A percentile compares a stretch with the other conserved stretches of the same genome.
Evolutionary conservation across 176 grass and related monocot genomes (phyloP).

Genomic region (Oryza punctata): DNA sequence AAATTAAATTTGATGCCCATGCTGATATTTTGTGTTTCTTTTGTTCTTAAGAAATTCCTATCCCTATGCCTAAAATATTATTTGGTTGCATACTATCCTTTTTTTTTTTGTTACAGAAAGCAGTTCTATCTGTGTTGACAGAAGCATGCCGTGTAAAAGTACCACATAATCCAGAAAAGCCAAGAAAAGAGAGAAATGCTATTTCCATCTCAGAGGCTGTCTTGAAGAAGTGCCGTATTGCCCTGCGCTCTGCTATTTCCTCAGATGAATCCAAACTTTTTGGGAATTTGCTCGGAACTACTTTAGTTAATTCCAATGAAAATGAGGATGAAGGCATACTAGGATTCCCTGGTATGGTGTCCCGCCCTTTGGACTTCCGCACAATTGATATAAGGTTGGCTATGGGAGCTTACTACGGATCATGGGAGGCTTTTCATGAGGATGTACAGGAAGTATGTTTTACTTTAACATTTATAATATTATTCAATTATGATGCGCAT

Average conservation of each 20-base stretch:
- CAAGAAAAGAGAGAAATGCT: slow-evolving; percentile 53
- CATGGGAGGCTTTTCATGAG: slow-evolving; percentile 88
- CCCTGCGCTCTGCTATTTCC: slow-evolving; percentile 65
- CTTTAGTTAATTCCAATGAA: slow-evolving; percentile 78
- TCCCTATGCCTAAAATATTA: neutral
- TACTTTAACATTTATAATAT: slow-evolving; percentile 38
- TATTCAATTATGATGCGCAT: slow-evolving; percentile 5
- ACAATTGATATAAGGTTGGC: slow-evolving; percentile 96
- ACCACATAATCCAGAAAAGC: slow-evolving; percentile 52
- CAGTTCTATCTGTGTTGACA: slow-evolving; percentile 76
- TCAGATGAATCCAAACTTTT: slow-evolving; percentile 87
- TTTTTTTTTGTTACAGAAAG: slow-evolving; percentile 72
- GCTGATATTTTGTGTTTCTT: slow-evolving; percentile 13
- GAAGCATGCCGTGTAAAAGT: slow-evolving; percentile 60
- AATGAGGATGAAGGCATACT: slow-evolving; percentile 96
- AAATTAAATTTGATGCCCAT: slow-evolving; percentile 26
- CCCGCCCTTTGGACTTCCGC: slow-evolving; percentile 91
- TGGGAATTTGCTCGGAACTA: slow-evolving; percentile 93
- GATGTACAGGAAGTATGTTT: slow-evolving; percentile 85
- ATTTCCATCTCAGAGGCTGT: slow-evolving; percentile 80
- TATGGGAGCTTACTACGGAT: slow-evolving; percentile 80
- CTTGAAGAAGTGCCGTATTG: slow-evolving; percentile 84
- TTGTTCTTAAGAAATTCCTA: slow-evolving; percentile 16
- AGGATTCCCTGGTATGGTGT: slow-evolving; percentile 96
- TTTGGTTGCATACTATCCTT: slow-evolving; percentile 25